Evolutionary conservation across 1,139 yeast genomes (phyloP).

Genomic region (Geotrichum carabidarum): DNA sequence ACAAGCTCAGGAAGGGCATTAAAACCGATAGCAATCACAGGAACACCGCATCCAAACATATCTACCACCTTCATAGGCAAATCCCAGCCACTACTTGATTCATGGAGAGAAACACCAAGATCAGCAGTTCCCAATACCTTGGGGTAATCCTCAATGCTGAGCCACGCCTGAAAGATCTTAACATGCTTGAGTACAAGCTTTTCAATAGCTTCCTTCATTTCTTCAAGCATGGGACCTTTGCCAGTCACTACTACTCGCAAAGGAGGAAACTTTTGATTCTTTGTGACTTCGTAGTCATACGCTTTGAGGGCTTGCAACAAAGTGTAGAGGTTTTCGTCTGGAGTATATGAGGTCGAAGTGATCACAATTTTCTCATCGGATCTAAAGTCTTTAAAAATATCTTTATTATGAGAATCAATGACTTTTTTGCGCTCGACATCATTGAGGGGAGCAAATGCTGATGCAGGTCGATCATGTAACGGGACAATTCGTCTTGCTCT

Average conservation of each 20-base stretch:
- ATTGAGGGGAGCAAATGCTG: slow-evolving; percentile 55
- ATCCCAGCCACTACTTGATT: slow-evolving; percentile 88
- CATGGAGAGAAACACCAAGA: slow-evolving; percentile 82
- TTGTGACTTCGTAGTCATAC: slow-evolving; percentile 44
- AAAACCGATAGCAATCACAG: slow-evolving; percentile 66
- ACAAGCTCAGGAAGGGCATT: slow-evolving; percentile 32
- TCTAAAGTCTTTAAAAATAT: slow-evolving; percentile 42
- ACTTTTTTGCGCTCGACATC: slow-evolving; percentile 37
- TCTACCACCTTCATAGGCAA: slow-evolving; percentile 97
- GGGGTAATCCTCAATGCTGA: slow-evolving; percentile 76
- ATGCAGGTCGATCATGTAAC: slow-evolving; percentile 44
- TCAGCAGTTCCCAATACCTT: slow-evolving; percentile 70
- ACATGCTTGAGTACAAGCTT: slow-evolving; percentile 38
- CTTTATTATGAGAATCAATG: slow-evolving; percentile 34
- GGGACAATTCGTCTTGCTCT: slow-evolving; percentile 40
- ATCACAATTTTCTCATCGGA: slow-evolving; percentile 57
- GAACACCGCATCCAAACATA: slow-evolving; percentile 93
- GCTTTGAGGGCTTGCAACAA: slow-evolving; percentile 61
- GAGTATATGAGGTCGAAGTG: slow-evolving; percentile 90
- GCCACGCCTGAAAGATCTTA: slow-evolving; percentile 65
- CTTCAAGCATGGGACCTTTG: slow-evolving; percentile 74
- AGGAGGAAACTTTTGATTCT: slow-evolving; percentile 40
- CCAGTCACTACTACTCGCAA: slow-evolving; percentile 79
- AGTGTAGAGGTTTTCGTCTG: slow-evolving; percentile 81
- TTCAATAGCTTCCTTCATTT: slow-evolving; percentile 43